Percentiles rank a stretch among this genome's conserved stretches.
Conservation (phyloP, 1,284 basidiomycete species). For the Wallemia mellicola region DNA sequence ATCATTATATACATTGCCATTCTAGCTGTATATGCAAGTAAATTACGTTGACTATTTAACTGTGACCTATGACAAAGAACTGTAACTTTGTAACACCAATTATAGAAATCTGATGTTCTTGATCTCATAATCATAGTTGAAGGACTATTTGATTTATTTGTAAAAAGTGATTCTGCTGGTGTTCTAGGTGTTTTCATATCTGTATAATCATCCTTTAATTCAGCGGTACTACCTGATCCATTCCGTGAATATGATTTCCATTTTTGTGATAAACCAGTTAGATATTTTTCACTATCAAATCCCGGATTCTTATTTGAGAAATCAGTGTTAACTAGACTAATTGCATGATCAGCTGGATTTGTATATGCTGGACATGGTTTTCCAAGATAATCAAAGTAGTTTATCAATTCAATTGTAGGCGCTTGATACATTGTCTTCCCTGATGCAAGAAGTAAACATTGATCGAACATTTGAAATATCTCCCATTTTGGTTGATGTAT, state of each 20-base stretch:
- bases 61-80: not conserved
- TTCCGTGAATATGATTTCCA: not conserved
- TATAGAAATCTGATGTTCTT: not conserved
- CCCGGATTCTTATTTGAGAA: not conserved
- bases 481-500: conserved; percentile 91
- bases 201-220: not conserved
- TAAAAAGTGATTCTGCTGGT: not conserved
- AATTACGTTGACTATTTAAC: conserved; percentile 14
- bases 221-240: not conserved
- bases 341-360: conserved; percentile 63
- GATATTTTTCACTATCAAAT: not conserved
- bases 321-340: not conserved
- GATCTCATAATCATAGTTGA: not conserved
- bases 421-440: conserved; percentile 64
- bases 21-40: conserved; percentile 30
- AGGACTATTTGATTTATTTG: not conserved
- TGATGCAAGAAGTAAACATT: conserved; percentile 52
- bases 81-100: not conserved
- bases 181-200: not conserved
- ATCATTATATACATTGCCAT: conserved; percentile 28
- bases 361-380: conserved; percentile 74
- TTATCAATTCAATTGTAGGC: conserved; percentile 36
- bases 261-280: not conserved
- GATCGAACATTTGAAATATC: conserved; percentile 82
- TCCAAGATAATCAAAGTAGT: conserved; percentile 49